A percentile compares a stretch with the other conserved stretches of the same genome.
Conservation (phyloP, 768 basidiomycete species). For the Termitomyces sp. region DNA sequence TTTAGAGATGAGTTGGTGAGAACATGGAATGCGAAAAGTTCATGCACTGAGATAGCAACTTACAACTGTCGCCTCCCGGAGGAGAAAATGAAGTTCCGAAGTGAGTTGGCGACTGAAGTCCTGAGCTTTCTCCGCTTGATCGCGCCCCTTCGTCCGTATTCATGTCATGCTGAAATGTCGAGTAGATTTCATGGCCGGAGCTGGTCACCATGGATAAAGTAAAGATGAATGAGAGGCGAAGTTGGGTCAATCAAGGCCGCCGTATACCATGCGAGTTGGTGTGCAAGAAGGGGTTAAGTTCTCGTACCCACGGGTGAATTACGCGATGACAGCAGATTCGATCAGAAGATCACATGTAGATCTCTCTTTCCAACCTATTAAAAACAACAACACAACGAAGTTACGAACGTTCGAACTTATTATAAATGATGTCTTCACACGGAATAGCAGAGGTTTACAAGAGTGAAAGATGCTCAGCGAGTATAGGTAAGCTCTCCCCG, state of each 20-base stretch:
- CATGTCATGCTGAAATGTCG: conserved; percentile 49
- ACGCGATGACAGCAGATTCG: conserved; percentile 28
- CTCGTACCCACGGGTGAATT: conserved; percentile 39
- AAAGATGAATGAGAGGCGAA: conserved; percentile 25
- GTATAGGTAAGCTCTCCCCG: neutral
- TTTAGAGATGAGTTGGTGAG: conserved; percentile 42
- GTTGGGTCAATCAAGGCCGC: conserved; percentile 6
- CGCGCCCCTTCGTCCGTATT: conserved; percentile 62
- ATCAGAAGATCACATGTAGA: conserved; percentile 33
- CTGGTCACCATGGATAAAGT: conserved; percentile 51
- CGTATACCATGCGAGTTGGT: conserved; percentile 40
- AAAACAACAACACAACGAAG: neutral
- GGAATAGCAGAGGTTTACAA: neutral
- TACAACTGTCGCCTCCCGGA: conserved; percentile 49
- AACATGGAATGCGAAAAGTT: conserved; percentile 26
- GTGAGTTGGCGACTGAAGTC: conserved; percentile 63
- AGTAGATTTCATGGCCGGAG: conserved; percentile 49
- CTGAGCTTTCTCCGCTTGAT: conserved; percentile 75
- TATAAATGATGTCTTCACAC: neutral
- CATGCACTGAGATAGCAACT: conserved; percentile 49
- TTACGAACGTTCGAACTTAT: neutral
- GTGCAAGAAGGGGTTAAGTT: conserved; percentile 34
- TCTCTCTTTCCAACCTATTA: conserved; percentile 9
- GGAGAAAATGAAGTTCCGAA: conserved; percentile 48
- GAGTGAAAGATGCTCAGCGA: neutral